Conservation (phyloP, 2,329 filamentous ascomycete genomes). For the Penicillium glabrum region DNA sequence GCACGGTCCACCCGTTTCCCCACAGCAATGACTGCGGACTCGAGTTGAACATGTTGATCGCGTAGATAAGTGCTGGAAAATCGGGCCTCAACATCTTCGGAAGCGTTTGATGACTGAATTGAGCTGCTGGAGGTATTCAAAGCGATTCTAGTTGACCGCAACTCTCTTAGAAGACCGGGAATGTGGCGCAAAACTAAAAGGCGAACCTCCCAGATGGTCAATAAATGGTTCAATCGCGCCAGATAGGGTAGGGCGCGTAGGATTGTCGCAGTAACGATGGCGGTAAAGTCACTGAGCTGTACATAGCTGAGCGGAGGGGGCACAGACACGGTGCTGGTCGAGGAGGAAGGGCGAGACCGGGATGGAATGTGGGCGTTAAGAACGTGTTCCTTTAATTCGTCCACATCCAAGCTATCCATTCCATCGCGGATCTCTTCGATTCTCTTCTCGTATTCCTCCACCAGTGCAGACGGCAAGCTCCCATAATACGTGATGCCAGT, state of each 20-base stretch:
- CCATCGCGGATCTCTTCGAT: conserved; percentile 68
- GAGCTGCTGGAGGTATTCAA: conserved; percentile 35
- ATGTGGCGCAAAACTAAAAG: conserved; percentile 72
- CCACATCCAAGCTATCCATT: conserved; percentile 45
- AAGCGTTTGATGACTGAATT: conserved; percentile 25
- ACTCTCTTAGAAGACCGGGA: conserved; percentile 64
- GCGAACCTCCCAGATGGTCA: conserved; percentile 76
- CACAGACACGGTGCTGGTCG: conserved; percentile 46
- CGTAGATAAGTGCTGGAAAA: conserved; percentile 42
- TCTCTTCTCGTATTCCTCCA: conserved; percentile 68
- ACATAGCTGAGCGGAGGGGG: conserved; percentile 54
- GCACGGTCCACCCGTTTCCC: conserved; percentile 78
- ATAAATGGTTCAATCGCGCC: conserved; percentile 68
- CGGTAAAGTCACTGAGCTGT: conserved; percentile 83
- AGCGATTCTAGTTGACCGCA: conserved; percentile 48
- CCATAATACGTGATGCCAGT: conserved; percentile 60
- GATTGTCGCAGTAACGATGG: conserved; percentile 86
- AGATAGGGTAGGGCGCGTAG: conserved; percentile 84
- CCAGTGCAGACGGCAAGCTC: conserved; percentile 64
- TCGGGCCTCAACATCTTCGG: conserved; percentile 26
- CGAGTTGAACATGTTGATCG: conserved; percentile 56
- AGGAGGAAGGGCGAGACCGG: conserved; percentile 54
- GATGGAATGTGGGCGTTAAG: conserved; percentile 74
- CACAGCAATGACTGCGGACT: conserved; percentile 66
- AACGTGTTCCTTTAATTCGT: conserved; percentile 87